These are phyloP conservation scores for Peronosclerospora sorghi DNA, from an alignment of 352 stramenopile genomes.

Conservation along the genomic window DNA sequence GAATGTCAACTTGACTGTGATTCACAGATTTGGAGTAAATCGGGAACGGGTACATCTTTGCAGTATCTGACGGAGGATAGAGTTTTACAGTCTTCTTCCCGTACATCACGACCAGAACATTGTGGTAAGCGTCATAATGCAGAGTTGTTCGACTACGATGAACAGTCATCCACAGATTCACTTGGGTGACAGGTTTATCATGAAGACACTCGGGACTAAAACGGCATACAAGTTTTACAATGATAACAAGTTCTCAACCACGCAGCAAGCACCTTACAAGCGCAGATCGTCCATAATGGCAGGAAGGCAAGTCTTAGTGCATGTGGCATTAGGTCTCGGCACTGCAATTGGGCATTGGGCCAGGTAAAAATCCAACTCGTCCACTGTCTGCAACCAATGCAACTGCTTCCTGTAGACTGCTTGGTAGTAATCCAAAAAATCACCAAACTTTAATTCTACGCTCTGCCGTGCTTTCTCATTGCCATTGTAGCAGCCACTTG, in stretches of 20 bases:
- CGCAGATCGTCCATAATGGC: slow-evolving; percentile 43
- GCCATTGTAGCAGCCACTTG: slow-evolving; percentile 39
- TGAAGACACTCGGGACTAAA: slow-evolving; percentile 34
- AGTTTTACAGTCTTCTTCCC: slow-evolving; percentile 62
- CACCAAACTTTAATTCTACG: slow-evolving; percentile 69
- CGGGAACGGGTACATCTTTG: slow-evolving; percentile 43
- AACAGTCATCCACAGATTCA: slow-evolving; percentile 81
- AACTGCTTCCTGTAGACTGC: slow-evolving; percentile 20
- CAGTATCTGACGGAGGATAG: slow-evolving; percentile 47
- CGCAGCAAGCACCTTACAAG: slow-evolving; percentile 28
- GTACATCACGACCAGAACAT: slow-evolving; percentile 60
- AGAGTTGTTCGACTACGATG: slow-evolving; percentile 44
- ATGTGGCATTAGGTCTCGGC: slow-evolving; percentile 33
- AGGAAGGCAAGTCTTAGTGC: slow-evolving; percentile 29
- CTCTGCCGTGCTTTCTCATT: slow-evolving; percentile 49
- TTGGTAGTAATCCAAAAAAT: slow-evolving; percentile 69
- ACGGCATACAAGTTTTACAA: slow-evolving; percentile 2
- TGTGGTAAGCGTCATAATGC: slow-evolving; percentile 79
- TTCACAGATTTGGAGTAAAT: slow-evolving; percentile 68
- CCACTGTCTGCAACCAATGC: slow-evolving; percentile 64
- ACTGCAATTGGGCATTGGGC: slow-evolving; percentile 72
- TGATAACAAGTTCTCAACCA: background rate
- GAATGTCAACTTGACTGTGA: slow-evolving; percentile 55
- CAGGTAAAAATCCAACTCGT: slow-evolving; percentile 74
- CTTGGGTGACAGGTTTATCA: slow-evolving; percentile 37